Evolutionary conservation across 2,329 filamentous ascomycete genomes (phyloP), one percentile per base, ranked within the genome.

Genomic region (Stylonectria norvegica): DNA sequence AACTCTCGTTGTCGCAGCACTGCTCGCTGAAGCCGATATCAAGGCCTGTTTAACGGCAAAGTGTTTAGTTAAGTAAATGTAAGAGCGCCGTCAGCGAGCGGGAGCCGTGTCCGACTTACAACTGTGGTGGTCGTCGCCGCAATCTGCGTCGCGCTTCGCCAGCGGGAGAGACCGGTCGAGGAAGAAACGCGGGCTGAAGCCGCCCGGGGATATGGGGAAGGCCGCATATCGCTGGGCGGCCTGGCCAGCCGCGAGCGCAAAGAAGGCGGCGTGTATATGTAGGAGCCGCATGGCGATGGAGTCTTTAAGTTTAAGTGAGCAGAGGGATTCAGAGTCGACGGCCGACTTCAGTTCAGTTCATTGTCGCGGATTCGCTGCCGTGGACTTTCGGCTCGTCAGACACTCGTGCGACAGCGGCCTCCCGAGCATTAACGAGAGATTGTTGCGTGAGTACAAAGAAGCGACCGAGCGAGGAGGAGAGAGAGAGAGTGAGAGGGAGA

Each of bases 1-100:
- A 75, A 30, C 59, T 53, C 12, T 62, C 53, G 48, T 75, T 68
- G 15, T 53, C 43, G 52, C 72, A 75, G 61, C 72, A 75, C 5
- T 53, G 36, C 16, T 60, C 56, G 9, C 56, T 48, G 32, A 60
- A 55, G 20, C 63, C 61, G 23, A 73, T 54, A 34, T 73, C 71
- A 35, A 68, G 59, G 42, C 71, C 71, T 73, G 33, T 17, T 15
- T 15, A 14, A 11, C n/a, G n/a, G n/a, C n/a, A n/a, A n/a, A n/a
- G n/a, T n/a, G n/a, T n/a, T n/a, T n/a, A n/a, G n/a, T n/a, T n/a
- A n/a, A n/a, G 22, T 48, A 23, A 42, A 38, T 20, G 19, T 31
- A 19, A n/a, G 35, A 14, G 10, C 17, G 14, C 34, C 10, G 18
- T 34, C 5, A 6, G 19, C 20, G 12, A 17, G 34, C 22, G 19